Conservation (phyloP, 805 yeast genomes). For the Candida morakotiae region DNA sequence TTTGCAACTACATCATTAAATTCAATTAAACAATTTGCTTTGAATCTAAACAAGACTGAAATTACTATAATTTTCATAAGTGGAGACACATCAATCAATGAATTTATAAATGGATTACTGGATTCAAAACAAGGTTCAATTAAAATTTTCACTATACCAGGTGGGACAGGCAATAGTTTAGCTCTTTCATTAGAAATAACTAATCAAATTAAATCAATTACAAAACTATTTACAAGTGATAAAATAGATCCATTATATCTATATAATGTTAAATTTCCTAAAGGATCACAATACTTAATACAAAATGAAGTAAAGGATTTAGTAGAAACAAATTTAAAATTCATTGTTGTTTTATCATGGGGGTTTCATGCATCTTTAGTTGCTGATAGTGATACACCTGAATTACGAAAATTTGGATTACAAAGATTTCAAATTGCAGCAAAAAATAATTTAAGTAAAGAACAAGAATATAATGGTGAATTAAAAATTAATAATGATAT, state of each 20-base stretch:
- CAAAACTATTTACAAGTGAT: conserved; percentile 15
- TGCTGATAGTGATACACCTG: conserved; percentile 71
- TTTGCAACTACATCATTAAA: conserved; percentile 36
- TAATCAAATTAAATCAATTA: conserved; percentile 14
- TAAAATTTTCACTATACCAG: conserved; percentile 48
- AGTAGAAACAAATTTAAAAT: conserved; percentile 19
- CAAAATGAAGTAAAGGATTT: conserved; percentile 14
- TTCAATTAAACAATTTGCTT: conserved; percentile 41
- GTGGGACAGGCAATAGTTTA: conserved; percentile 86
- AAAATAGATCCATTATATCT: conserved; percentile 35
- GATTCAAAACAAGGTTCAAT: conserved; percentile 8
- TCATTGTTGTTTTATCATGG: conserved; percentile 74
- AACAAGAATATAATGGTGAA: conserved; percentile 50
- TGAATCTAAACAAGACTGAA: conserved; percentile 15
- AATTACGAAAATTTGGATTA: conserved; percentile 58
- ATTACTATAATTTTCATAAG: conserved; percentile 59
- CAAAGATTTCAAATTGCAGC: conserved; percentile 74
- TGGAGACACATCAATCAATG: conserved; percentile 84
- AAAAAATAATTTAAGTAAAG: conserved; percentile 40
- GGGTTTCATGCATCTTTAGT: conserved; percentile 84
- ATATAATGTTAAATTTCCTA: conserved; percentile 43
- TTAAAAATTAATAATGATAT: conserved; percentile 14
- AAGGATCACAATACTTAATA: conserved; percentile 18
- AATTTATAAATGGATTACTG: conserved; percentile 56
- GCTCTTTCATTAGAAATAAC: conserved; percentile 53